These are phyloP conservation scores for Chytriomyces sp. DNA, from an alignment of 192 early-diverging fungal genomes.

Conservation along the genomic window DNA sequence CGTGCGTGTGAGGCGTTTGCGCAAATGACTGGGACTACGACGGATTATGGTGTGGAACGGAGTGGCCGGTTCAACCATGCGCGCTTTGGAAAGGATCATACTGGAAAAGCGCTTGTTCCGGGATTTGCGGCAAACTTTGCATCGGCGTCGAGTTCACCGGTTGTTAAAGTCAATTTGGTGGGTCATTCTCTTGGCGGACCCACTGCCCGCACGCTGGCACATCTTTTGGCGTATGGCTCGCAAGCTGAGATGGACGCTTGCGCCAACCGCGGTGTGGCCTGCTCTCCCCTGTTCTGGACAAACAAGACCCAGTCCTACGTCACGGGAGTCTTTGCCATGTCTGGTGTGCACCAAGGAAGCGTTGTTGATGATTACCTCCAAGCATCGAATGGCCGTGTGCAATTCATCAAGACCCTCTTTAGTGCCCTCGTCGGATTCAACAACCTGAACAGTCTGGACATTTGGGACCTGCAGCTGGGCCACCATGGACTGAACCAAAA, in stretches of 20 bases:
- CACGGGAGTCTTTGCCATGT: slow-evolving; percentile 16
- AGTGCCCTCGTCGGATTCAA: slow-evolving; percentile 21
- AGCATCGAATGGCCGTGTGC: background rate
- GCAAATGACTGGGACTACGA: slow-evolving; percentile 28
- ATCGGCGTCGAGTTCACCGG: background rate
- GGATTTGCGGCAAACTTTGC: background rate
- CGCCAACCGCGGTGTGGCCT: slow-evolving; percentile 1
- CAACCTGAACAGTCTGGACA: background rate
- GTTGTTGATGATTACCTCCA: slow-evolving; percentile 22
- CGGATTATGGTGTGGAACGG: slow-evolving; percentile 39
- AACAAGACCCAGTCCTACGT: slow-evolving; percentile 31
- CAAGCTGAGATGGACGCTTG: slow-evolving; percentile 33
- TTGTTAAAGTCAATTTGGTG: slow-evolving; percentile 33
- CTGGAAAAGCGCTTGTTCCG: slow-evolving; percentile 28
- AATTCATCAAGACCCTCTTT: slow-evolving; percentile 18
- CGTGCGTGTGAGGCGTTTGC: slow-evolving; percentile 42
- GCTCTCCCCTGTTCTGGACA: slow-evolving; percentile 35
- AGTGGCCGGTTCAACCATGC: slow-evolving; percentile 27
- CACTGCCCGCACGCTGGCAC: slow-evolving; percentile 24
- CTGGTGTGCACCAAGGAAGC: slow-evolving; percentile 31
- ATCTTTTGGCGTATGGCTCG: slow-evolving; percentile 25
- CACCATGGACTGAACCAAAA: slow-evolving; percentile 32
- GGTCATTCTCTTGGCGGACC: slow-evolving; percentile 38
- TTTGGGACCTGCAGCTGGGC: slow-evolving; percentile 35
- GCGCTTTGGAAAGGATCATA: slow-evolving; percentile 32